A percentile compares a stretch with the other conserved stretches of the same genome.
phyloP scores from a whole-genome alignment of 139 green algal species.

The Deuterostichococcus epilithicus region DNA sequence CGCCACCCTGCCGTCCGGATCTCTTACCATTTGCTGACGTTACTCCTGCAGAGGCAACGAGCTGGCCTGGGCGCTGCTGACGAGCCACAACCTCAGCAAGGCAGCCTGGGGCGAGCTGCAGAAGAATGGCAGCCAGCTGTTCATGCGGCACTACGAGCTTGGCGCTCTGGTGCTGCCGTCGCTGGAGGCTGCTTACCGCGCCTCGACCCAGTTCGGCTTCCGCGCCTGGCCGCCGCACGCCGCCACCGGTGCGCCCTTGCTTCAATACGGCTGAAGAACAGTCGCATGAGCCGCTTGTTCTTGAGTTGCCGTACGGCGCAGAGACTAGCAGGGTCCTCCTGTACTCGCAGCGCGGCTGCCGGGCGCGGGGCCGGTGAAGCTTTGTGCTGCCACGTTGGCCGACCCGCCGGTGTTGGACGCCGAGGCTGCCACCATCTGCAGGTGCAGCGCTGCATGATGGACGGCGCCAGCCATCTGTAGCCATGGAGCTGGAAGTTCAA shows the following conservation, averaged over 20 bases:
- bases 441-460: neutral
- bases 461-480: neutral
- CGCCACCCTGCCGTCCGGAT: neutral
- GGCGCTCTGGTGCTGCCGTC: conserved; percentile 61
- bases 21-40: neutral
- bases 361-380: neutral
- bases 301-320: neutral
- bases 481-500: neutral
- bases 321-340: neutral
- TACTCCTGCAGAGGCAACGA: conserved; percentile 12
- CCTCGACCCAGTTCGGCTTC: conserved; percentile 18
- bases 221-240: neutral
- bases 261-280: too few species aligned
- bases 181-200: conserved; percentile 43
- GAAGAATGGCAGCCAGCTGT: conserved; percentile 47
- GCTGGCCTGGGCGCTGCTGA: conserved; percentile 63
- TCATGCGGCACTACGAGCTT: conserved; percentile 73
- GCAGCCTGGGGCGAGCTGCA: conserved; percentile 80
- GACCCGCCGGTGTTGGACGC: neutral
- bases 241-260: neutral
- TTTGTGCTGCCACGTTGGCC: neutral
- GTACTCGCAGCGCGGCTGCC: neutral
- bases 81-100: conserved; percentile 77
- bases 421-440: neutral
- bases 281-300: too few species aligned